These are phyloP conservation scores for Arthrobotrys iridis DNA, from an alignment of 2,329 filamentous ascomycete genomes.

Conservation along the genomic window DNA sequence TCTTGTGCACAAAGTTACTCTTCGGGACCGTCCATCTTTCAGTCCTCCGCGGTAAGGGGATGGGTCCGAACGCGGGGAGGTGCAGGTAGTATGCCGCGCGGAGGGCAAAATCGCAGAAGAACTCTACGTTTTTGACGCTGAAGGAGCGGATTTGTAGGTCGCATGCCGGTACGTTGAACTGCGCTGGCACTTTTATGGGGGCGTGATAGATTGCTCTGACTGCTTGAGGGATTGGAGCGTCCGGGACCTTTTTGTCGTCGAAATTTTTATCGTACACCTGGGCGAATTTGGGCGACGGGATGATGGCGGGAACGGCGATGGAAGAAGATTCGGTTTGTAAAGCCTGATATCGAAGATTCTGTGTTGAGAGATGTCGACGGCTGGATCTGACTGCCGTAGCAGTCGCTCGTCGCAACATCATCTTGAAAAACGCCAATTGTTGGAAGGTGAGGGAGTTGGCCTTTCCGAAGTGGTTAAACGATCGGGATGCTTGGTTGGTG, in stretches of 20 bases:
- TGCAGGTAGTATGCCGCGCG: slow-evolving; percentile 93
- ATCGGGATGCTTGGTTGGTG: slow-evolving; percentile 9
- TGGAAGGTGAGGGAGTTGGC: slow-evolving; percentile 1
- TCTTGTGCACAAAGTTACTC: slow-evolving; percentile 93
- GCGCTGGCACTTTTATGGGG: slow-evolving; percentile 78
- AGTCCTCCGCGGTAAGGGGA: slow-evolving; percentile 83
- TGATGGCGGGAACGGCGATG: background rate
- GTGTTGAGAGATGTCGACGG: slow-evolving; percentile 42
- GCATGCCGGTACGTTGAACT: slow-evolving; percentile 83
- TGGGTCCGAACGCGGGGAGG: slow-evolving; percentile 83
- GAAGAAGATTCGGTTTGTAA: background rate
- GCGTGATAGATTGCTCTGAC: slow-evolving; percentile 87
- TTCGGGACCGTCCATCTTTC: slow-evolving; percentile 95
- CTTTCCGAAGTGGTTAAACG: slow-evolving; percentile 16
- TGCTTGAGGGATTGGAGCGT: slow-evolving; percentile 74
- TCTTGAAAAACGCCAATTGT: slow-evolving; percentile 20
- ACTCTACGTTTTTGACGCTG: slow-evolving; percentile 86
- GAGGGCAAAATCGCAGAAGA: slow-evolving; percentile 93
- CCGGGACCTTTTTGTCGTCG: slow-evolving; percentile 13
- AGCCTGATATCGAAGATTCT: slow-evolving; percentile 25
- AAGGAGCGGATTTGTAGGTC: slow-evolving; percentile 94
- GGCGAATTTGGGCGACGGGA: slow-evolving; percentile 8
- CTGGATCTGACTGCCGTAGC: slow-evolving; percentile 35
- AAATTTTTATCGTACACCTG: slow-evolving; percentile 42
- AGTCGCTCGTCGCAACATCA: slow-evolving; percentile 50